These are phyloP conservation scores for Cytauxzoon felis DNA, from an alignment of 169 alveolate genomes.

Conservation along the genomic window DNA sequence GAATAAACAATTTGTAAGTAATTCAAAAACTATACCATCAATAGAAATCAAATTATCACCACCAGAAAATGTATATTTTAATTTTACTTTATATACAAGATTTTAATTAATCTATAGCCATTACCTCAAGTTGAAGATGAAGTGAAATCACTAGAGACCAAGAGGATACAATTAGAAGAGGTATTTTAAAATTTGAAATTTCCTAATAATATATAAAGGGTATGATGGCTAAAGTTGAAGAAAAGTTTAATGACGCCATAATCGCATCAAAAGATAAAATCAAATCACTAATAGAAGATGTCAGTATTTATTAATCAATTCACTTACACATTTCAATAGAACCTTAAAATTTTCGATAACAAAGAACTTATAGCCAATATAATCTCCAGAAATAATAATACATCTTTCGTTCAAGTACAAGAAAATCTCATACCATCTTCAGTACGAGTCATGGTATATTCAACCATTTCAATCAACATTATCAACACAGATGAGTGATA, in stretches of 20 bases:
- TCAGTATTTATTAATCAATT: background rate
- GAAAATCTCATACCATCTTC: conserved; percentile 50
- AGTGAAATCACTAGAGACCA: conserved; percentile 59
- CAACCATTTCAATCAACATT: background rate
- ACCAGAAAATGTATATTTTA: conserved; percentile 69
- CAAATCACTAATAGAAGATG: conserved; percentile 31
- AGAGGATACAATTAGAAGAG: conserved; percentile 70
- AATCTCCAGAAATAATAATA: conserved; percentile 9
- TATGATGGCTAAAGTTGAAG: conserved; percentile 60
- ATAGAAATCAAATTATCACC: conserved; percentile 75
- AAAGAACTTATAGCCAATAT: conserved; percentile 19
- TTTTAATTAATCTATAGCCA: conserved; percentile 50
- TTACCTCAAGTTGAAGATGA: conserved; percentile 73
- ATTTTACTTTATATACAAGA: background rate
- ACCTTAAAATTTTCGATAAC: conserved; percentile 20
- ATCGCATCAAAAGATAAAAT: conserved; percentile 46
- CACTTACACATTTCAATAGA: background rate
- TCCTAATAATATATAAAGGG: conserved; percentile 16
- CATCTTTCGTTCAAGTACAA: conserved; percentile 40
- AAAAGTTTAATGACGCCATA: conserved; percentile 38
- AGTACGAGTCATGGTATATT: conserved; percentile 58
- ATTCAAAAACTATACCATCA: conserved; percentile 72
- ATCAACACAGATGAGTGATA: conserved; percentile 44
- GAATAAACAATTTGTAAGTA: conserved; percentile 48
- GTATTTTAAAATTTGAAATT: conserved; percentile 9